A percentile compares a stretch with the other conserved stretches of the same genome.
These are phyloP conservation scores for Arthrobotrys musiformis DNA, from an alignment of 2,329 filamentous ascomycete genomes.

Conservation along the genomic window DNA sequence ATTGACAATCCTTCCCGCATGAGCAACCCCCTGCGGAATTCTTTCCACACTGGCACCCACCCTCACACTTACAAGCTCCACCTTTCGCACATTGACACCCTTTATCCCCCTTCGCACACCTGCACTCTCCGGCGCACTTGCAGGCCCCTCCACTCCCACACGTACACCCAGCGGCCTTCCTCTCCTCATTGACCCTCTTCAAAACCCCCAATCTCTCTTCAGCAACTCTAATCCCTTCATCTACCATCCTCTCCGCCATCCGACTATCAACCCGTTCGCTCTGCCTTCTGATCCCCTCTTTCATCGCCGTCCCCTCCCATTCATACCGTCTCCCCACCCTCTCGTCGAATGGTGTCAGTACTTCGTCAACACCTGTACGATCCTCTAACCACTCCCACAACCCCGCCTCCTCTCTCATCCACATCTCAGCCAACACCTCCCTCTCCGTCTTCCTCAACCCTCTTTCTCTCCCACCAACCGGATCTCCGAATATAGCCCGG, in stretches of 20 bases:
- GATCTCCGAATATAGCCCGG: slow-evolving; percentile 60
- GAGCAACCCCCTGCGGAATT: neutral
- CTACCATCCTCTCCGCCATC: slow-evolving; percentile 78
- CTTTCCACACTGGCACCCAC: slow-evolving; percentile 3
- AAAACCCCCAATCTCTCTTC: slow-evolving; percentile 83
- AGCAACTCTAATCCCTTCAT: slow-evolving; percentile 83
- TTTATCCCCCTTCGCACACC: neutral
- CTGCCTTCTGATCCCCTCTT: slow-evolving; percentile 70
- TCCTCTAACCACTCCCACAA: slow-evolving; percentile 95
- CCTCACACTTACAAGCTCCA: no score
- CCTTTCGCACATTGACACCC: slow-evolving; percentile 12
- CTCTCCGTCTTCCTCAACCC: slow-evolving; percentile 66
- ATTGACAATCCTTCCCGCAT: slow-evolving; percentile 1
- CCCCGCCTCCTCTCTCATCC: slow-evolving; percentile 85
- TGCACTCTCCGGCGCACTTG: neutral
- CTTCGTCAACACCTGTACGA: slow-evolving; percentile 69
- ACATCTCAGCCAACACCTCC: slow-evolving; percentile 90
- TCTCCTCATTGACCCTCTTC: slow-evolving; percentile 76
- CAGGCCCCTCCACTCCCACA: slow-evolving; percentile 1
- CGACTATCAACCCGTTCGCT: slow-evolving; percentile 66
- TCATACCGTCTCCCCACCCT: slow-evolving; percentile 61
- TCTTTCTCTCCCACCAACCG: slow-evolving; percentile 57
- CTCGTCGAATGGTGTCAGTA: slow-evolving; percentile 69
- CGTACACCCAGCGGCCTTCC: slow-evolving; percentile 61
- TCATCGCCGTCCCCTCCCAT: slow-evolving; percentile 62